Conservation (phyloP, 2,329 filamentous ascomycete species). For the Apiospora pterosperma region DNA sequence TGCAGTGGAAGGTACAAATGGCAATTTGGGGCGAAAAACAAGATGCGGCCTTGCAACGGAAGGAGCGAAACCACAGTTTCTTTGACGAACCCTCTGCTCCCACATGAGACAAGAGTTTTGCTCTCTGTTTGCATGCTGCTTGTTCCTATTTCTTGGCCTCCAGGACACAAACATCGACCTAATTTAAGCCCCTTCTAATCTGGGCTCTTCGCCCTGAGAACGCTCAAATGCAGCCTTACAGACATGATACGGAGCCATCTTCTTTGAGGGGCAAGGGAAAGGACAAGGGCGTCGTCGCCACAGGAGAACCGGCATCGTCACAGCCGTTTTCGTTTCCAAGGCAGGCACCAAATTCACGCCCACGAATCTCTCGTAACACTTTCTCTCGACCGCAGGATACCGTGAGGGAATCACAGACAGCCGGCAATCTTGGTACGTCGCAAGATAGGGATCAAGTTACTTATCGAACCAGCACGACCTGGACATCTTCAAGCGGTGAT, state of each 20-base stretch:
- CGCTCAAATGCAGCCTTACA: conserved; percentile 26
- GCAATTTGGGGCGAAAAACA: not conserved
- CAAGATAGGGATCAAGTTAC: conserved; percentile 14
- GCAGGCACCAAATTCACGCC: conserved; percentile 7
- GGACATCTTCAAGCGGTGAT: conserved; percentile 55
- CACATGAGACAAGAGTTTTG: not conserved
- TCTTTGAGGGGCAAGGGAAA: conserved; percentile 16
- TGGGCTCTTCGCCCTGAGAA: not conserved
- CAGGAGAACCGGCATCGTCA: conserved; percentile 12
- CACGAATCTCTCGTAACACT: conserved; percentile 6
- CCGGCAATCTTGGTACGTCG: conserved; percentile 13
- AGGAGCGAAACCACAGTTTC: not conserved
- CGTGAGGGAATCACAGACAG: conserved; percentile 9
- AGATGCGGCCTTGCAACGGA: not conserved
- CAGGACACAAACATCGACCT: not conserved
- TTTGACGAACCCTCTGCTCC: not conserved
- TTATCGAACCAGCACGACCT: conserved; percentile 48
- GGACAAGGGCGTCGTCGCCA: conserved; percentile 13
- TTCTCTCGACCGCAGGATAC: conserved; percentile 15
- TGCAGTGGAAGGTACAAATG: not conserved
- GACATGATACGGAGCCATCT: conserved; percentile 19
- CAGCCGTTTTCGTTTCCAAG: conserved; percentile 7
- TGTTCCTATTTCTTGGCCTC: not conserved
- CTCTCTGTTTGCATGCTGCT: not conserved
- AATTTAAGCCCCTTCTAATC: not conserved